These are phyloP conservation scores for Boletales sp. DNA, from an alignment of 768 basidiomycete species.

Conservation along the genomic window DNA sequence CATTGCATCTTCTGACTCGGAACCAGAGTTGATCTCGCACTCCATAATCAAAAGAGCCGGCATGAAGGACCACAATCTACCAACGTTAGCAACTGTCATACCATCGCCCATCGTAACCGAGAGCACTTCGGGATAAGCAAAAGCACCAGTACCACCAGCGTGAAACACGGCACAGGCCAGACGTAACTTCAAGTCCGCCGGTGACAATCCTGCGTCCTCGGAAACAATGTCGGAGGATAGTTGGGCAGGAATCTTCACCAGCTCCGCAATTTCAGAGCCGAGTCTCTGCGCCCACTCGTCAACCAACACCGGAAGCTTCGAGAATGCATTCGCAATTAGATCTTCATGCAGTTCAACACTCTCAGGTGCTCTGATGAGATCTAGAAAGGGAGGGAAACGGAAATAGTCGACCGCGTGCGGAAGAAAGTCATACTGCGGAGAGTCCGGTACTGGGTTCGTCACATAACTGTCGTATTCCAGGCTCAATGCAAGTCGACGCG, in stretches of 20 bases:
- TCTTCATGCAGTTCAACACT: neutral
- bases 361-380: conserved; percentile 4
- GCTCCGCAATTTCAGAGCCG: conserved; percentile 2
- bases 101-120: neutral
- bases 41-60: no score
- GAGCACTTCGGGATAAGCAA: conserved; percentile 3
- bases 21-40: neutral
- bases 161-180: conserved; percentile 8
- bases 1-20: neutral
- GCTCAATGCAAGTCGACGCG: conserved; percentile 7
- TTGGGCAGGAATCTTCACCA: conserved; percentile 8
- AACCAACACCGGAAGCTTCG: conserved; percentile 7
- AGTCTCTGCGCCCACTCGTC: conserved; percentile 9
- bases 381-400: conserved; percentile 11
- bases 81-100: neutral
- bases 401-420: conserved; percentile 15
- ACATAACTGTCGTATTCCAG: conserved; percentile 10
- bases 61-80: no score
- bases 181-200: neutral
- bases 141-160: neutral
- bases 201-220: neutral
- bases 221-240: neutral
- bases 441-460: conserved; percentile 1
- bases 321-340: conserved; percentile 9
- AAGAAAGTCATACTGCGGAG: conserved; percentile 4